phyloP scores from a whole-genome alignment of 768 basidiomycete genomes.

The Infundibulicybe gibba region DNA sequence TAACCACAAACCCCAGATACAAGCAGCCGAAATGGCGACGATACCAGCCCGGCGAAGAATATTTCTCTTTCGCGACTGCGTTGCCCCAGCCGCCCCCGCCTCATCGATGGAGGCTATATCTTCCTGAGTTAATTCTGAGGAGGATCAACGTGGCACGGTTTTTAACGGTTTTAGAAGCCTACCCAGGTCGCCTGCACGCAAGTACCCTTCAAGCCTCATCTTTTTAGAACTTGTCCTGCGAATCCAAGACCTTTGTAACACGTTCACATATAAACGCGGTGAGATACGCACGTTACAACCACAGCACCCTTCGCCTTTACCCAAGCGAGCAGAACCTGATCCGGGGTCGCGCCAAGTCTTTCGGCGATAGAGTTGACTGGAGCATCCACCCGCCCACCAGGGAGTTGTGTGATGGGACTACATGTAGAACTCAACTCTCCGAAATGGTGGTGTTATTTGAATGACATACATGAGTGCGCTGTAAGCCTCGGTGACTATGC shows the following conservation, averaged over 20 bases:
- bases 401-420: conserved; percentile 56
- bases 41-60: background rate
- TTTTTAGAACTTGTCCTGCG: conserved; percentile 63
- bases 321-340: conserved; percentile 74
- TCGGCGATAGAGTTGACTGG: conserved; percentile 53
- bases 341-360: conserved; percentile 46
- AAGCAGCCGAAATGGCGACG: background rate
- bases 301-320: conserved; percentile 65
- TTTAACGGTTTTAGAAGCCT: conserved; percentile 9
- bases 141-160: background rate
- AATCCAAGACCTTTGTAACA: background rate
- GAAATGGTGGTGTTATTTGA: background rate
- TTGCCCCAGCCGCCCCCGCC: conserved; percentile 44
- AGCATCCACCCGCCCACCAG: conserved; percentile 62
- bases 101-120: conserved; percentile 56
- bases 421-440: conserved; percentile 15
- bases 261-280: background rate
- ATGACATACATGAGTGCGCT: conserved; percentile 54
- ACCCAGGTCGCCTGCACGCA: conserved; percentile 65
- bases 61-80: background rate
- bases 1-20: too few relatives aligned
- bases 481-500: conserved; percentile 72
- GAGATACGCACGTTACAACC: conserved; percentile 48
- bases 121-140: conserved; percentile 41
- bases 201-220: conserved; percentile 61